Percentiles rank a stretch among this genome's conserved stretches.
Conservation (phyloP, 176 grass and related monocot genomes). For the Dendrocalamus sinicus region DNA sequence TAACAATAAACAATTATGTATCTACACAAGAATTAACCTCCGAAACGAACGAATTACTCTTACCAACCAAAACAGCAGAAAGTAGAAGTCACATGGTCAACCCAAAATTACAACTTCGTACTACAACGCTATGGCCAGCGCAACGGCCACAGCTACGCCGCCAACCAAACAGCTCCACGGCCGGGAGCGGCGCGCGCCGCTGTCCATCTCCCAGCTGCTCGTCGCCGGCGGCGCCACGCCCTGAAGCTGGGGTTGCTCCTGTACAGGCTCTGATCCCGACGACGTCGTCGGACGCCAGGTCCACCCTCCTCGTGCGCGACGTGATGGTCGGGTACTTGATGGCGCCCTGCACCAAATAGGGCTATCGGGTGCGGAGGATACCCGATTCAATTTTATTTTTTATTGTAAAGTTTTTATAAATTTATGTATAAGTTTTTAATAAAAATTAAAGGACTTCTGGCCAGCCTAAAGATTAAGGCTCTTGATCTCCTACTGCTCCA, state of each 20-base stretch:
- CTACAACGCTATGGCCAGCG: constrained; percentile 19
- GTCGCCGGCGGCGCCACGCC: constrained; percentile 48
- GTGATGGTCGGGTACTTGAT: constrained; percentile 88
- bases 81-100: not conserved
- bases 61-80: not conserved
- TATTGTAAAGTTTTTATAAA: no score
- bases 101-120: not conserved
- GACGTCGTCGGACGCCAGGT: constrained; percentile 73
- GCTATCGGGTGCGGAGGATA: no score
- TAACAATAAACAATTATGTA: not conserved
- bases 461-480: no score
- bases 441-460: no score
- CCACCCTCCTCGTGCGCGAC: constrained; percentile 67
- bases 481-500: no score
- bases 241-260: constrained; percentile 75
- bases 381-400: no score
- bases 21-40: constrained; percentile 10
- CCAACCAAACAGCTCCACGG: constrained; percentile 11
- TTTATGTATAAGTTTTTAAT: no score
- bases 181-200: not conserved
- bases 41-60: not conserved
- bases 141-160: constrained; percentile 21
- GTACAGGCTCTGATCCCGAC: constrained; percentile 74
- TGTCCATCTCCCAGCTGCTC: constrained; percentile 68
- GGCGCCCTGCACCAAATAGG: constrained; percentile 8